Evolutionary conservation across 495 filamentous ascomycete genomes (phyloP).

Genomic region (Lepraria neglecta): DNA sequence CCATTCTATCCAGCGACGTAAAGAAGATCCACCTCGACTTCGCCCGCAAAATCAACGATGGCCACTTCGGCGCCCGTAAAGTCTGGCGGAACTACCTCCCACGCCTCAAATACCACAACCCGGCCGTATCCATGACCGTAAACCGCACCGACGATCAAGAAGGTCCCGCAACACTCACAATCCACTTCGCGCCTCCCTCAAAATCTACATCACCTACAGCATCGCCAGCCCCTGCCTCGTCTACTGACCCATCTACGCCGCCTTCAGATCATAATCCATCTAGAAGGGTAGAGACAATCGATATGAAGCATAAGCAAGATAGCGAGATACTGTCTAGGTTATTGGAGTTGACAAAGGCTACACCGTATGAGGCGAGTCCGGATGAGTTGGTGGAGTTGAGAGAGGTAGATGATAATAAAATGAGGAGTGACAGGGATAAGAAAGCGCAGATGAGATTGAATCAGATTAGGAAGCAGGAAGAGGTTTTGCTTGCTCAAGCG

Average conservation of each 20-base stretch:
- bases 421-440: conserved; percentile 48
- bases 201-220: conserved; percentile 30
- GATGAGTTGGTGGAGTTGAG: conserved; percentile 55
- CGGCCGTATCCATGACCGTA: conserved; percentile 73
- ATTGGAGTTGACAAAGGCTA: conserved; percentile 60
- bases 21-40: conserved; percentile 81
- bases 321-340: conserved; percentile 63
- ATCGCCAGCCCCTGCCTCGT: conserved; percentile 27
- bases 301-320: conserved; percentile 57
- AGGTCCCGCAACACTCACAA: conserved; percentile 60
- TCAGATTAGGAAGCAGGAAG: conserved; percentile 58
- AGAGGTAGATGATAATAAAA: conserved; percentile 52
- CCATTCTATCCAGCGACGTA: conserved; percentile 68
- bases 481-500: conserved; percentile 54
- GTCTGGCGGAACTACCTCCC: conserved; percentile 83
- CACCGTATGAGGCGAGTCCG: conserved; percentile 49
- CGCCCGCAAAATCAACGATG: conserved; percentile 54
- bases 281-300: conserved; percentile 45
- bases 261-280: conserved; percentile 28
- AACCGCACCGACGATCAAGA: conserved; percentile 52
- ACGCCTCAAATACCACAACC: conserved; percentile 91
- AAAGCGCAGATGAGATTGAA: conserved; percentile 54
- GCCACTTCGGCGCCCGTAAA: conserved; percentile 78
- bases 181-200: conserved; percentile 56
- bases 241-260: conserved; percentile 27